phyloP scores from a whole-genome alignment of 2,329 filamentous ascomycete genomes.

The Aspergillus chevalieri region DNA sequence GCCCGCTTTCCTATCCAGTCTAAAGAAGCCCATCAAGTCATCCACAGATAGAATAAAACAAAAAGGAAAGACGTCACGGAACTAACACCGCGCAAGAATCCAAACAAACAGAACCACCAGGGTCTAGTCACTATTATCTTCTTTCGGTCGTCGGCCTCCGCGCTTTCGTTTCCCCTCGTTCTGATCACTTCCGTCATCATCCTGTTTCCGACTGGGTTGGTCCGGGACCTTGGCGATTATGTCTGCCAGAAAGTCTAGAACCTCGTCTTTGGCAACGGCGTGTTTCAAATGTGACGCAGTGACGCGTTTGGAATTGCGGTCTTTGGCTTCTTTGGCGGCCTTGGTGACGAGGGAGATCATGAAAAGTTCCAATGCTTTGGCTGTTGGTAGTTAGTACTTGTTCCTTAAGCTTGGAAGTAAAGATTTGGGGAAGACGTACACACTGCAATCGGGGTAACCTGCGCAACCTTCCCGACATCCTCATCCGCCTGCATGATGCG shows the following conservation, averaged over 20 bases:
- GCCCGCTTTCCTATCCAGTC: conserved; percentile 20
- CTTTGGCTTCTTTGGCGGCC: conserved; percentile 74
- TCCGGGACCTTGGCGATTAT: conserved; percentile 82
- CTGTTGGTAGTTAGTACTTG: conserved; percentile 37
- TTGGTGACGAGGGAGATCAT: conserved; percentile 93
- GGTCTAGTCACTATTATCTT: conserved; percentile 29
- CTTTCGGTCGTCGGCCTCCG: conserved; percentile 34
- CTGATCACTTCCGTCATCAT: conserved; percentile 42
- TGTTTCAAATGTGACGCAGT: conserved; percentile 87
- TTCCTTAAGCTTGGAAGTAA: neutral
- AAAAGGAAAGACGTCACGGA: conserved; percentile 4
- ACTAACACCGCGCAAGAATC: no score
- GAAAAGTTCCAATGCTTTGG: conserved; percentile 92
- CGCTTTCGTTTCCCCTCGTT: conserved; percentile 45
- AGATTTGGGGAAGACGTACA: conserved; percentile 42
- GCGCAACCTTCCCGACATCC: conserved; percentile 95
- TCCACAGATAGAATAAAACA: conserved; percentile 12
- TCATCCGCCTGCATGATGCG: conserved; percentile 99
- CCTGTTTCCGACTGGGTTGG: conserved; percentile 43
- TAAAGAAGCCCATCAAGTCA: conserved; percentile 22
- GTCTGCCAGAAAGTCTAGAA: conserved; percentile 89
- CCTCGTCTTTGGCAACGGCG: conserved; percentile 78
- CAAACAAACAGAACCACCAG: neutral
- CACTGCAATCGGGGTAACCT: conserved; percentile 93
- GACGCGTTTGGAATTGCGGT: conserved; percentile 81